Base-by-base conservation (phyloP, 306 rosid species). In the Cicer bijugum region DNA sequence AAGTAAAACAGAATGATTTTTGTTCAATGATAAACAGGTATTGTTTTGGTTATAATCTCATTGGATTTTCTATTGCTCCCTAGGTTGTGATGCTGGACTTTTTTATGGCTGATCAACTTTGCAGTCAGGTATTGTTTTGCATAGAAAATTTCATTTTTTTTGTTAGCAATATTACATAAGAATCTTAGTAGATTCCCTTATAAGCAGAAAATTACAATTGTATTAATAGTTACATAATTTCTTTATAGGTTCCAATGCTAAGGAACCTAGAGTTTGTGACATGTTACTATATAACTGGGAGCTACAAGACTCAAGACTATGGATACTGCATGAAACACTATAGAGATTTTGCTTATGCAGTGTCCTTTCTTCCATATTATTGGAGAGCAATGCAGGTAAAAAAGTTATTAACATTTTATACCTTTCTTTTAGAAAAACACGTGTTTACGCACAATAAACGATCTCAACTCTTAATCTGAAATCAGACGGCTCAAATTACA, bases 91-190 rank as follows among this genome's bases (percentile, higher is more conserved):
- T 95, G 99, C 86, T 95, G 67, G 99, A 95, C 85, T 95, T 95
- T 87, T 95, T 95, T 90, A 91, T 95, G 99, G 99, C 99, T 40
- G 99, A 95, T 76, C 99, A 95, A 82, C 93, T 95, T 75, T 95
- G 99, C 77, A 95, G 99, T 83, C 99, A 95, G 97, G 99, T 95
- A 90, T 1, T 43, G 37, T 47, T 56, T 53, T 33, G 33, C 20
- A 20, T 61, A 9, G 23, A 7, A 45, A 63, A 53, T 7, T 7
- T 40, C 17, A 14, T 8, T 59, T 8, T 59, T 37, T 17, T 62
- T 28, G 12, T 4, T 20, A 14, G 28, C 23, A 69, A 55, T 42
- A 12, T 51, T 57, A 50, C 35, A 28, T 28, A 28, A 4, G 35
- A 28, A 28, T 28, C 35, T 28, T 28, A 28, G 5, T 28, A 3